Evolutionary conservation across 2,329 filamentous ascomycete species (phyloP).

Genomic region (Ophiostoma quercus): DNA sequence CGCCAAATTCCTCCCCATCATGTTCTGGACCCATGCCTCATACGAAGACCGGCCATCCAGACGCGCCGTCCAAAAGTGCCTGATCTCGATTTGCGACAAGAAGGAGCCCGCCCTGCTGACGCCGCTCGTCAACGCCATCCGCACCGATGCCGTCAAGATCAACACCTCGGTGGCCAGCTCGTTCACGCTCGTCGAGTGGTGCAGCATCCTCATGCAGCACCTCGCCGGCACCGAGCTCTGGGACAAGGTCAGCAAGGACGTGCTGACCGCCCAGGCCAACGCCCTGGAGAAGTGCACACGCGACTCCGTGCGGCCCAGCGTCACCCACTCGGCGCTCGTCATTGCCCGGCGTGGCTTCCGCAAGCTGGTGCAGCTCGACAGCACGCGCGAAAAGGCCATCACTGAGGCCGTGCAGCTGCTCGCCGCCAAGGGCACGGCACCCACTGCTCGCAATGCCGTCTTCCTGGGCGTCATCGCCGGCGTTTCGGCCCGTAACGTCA

Average conservation of each 20-base stretch:
- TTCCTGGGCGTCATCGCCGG: constrained; percentile 83
- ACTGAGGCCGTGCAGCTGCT: constrained; percentile 60
- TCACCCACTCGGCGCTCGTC: constrained; percentile 68
- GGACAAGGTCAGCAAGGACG: constrained; percentile 59
- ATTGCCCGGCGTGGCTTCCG: constrained; percentile 76
- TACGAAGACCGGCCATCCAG: constrained; percentile 84
- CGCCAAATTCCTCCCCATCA: constrained; percentile 57
- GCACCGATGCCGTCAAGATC: constrained; percentile 67
- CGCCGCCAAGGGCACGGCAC: constrained; percentile 59
- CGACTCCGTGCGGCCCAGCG: constrained; percentile 55
- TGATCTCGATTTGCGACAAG: constrained; percentile 58
- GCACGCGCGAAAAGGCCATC: constrained; percentile 56
- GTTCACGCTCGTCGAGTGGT: constrained; percentile 90
- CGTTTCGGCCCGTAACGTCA: constrained; percentile 67
- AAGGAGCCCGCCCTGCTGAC: constrained; percentile 55
- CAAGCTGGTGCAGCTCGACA: constrained; percentile 58
- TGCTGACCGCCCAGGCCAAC: constrained; percentile 65
- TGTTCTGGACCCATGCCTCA: constrained; percentile 82
- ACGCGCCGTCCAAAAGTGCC: constrained; percentile 73
- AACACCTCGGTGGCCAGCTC: constrained; percentile 74
- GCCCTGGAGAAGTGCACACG: constrained; percentile 73
- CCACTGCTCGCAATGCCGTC: constrained; percentile 65
- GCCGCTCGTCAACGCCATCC: constrained; percentile 61
- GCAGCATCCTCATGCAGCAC: constrained; percentile 69
- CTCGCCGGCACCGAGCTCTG: constrained; percentile 58